Evolutionary conservation across 2,329 filamentous ascomycete species (phyloP), one percentile per base, ranked within the genome.

Genomic region (Ramularia endophylla): DNA sequence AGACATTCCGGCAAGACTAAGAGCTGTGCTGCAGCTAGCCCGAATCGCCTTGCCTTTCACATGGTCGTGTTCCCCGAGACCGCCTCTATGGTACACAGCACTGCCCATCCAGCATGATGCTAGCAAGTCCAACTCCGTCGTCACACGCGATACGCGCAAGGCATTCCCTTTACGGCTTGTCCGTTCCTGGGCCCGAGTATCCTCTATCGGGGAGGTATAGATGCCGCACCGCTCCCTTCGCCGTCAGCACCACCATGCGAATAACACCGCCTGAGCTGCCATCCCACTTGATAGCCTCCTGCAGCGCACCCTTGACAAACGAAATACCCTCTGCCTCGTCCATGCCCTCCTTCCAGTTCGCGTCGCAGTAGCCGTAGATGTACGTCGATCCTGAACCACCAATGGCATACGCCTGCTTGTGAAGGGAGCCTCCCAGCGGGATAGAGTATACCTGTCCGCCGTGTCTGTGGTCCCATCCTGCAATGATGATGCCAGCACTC

Each of bases 241-340:
- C 81, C 49, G 90, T 98, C 68, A 98, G 71, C 45, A 98, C 92
- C 48, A 97, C 90, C 86, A 98, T 87, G 56, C 92, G 81, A 60
- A 98, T 98, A 46, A 98, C 92, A 71, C 92, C 92, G 53, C 92
- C 92, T 3, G 92, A 97, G 73, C 89, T 95, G 51, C 92, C 92
- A 64, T 98, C 92, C 92, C 92, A 98, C 71, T 95, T 95, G 77
- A 98, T 97, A 12, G 92, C 92, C 74, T 98, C 90, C 60, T 80
- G 74, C 62, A 98, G 72, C 22, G 92, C 83, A 35, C 81, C 84
- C 72, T 95, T 95, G 64, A 98, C 92, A 60, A 98, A 98, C 29
- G 81, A 69, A 52, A 98, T 81, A 1, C 92, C 92, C 48, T 94
- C 89, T 41, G 80, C 75, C 73, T 97, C 87, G 39, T 84, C 87